A percentile compares a stretch with the other conserved stretches of the same genome.
Evolutionary conservation across 2,329 filamentous ascomycete species (phyloP).

Genomic region (Nannizziopsis barbatae): DNA sequence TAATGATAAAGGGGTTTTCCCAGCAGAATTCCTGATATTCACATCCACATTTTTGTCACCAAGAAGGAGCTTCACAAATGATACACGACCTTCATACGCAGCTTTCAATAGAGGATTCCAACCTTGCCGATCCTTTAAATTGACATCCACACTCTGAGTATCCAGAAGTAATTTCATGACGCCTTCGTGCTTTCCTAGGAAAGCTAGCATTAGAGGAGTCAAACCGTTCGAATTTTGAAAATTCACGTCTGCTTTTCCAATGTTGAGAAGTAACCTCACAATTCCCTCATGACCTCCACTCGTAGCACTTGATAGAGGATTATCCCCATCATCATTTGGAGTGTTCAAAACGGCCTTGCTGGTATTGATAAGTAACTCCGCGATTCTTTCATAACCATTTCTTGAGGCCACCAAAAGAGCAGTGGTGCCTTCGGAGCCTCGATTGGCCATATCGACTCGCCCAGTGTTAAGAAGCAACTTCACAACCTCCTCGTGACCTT

Average conservation of each 20-base stretch:
- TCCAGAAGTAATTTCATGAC: conserved; percentile 7
- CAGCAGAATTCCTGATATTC: background rate
- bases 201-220: background rate
- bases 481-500: too few relatives aligned
- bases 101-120: background rate
- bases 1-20: background rate
- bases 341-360: too few relatives aligned
- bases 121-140: background rate
- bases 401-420: too few relatives aligned
- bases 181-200: background rate
- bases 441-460: too few relatives aligned
- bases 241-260: background rate
- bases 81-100: background rate
- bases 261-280: background rate
- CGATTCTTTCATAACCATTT: too few relatives aligned
- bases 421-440: too few relatives aligned
- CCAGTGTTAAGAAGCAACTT: too few relatives aligned
- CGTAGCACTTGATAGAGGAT: too few relatives aligned
- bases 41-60: background rate
- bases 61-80: conserved; percentile 1
- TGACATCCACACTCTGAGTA: background rate
- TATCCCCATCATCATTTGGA: too few relatives aligned
- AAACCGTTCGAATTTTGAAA: background rate
- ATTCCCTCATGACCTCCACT: too few relatives aligned
- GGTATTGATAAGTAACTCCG: too few relatives aligned